Percentiles rank a stretch among this genome's conserved stretches.
Evolutionary conservation across 1,284 basidiomycete species (phyloP).

Genomic region (Apiotrichum veenhuisii): DNA sequence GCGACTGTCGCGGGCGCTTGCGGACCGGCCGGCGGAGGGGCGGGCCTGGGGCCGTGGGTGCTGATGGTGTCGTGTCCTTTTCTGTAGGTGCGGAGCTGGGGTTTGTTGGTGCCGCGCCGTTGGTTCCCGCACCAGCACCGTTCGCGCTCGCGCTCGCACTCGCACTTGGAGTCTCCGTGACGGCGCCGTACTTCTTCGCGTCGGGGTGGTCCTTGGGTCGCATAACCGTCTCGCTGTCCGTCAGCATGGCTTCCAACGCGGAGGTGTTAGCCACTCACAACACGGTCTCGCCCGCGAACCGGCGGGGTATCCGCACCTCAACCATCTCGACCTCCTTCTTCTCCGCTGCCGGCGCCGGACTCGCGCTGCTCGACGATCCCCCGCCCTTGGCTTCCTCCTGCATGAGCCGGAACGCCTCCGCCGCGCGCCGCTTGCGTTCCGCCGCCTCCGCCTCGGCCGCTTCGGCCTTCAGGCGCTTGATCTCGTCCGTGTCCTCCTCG

Average conservation of each 20-base stretch:
- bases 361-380: neutral
- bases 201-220: conserved; percentile 39
- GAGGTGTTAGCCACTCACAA: conserved; percentile 32
- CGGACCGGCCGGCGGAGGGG: conserved; percentile 21
- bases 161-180: conserved; percentile 1
- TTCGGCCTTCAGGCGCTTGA: conserved; percentile 24
- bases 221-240: conserved; percentile 39
- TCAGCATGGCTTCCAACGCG: neutral
- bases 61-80: neutral
- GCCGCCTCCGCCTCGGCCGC: conserved; percentile 20
- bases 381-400: conserved; percentile 8
- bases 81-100: conserved; percentile 2
- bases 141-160: neutral
- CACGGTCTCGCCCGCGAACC: conserved; percentile 47
- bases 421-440: conserved; percentile 13
- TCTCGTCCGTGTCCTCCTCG: conserved; percentile 19
- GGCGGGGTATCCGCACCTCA: conserved; percentile 36
- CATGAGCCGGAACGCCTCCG: conserved; percentile 14
- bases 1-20: conserved; percentile 42
- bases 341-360: neutral
- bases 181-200: conserved; percentile 28
- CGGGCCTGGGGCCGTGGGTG: conserved; percentile 7
- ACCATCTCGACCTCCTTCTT: conserved; percentile 29
- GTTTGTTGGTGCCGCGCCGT: neutral
- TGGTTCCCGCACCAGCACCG: neutral